phyloP scores from a whole-genome alignment of 148 eudicot genomes.

The Nyssa sinensis region DNA sequence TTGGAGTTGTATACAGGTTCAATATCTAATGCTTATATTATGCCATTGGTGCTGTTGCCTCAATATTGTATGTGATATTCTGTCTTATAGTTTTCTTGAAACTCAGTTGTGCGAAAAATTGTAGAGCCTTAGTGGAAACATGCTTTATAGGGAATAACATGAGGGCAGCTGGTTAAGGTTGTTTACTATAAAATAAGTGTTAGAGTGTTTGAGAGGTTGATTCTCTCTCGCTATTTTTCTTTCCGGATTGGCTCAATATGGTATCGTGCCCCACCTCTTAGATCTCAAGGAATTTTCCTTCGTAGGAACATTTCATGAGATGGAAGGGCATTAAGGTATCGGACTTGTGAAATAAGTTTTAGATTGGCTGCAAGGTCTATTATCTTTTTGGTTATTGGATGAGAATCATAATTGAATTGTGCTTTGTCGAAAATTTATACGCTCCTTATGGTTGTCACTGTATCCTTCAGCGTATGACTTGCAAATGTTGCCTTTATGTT shows the following conservation, averaged over 20 bases:
- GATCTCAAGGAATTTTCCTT: not conserved
- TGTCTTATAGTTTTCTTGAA: not conserved
- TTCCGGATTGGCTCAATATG: too few species aligned
- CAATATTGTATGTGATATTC: not conserved
- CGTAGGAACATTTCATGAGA: not conserved
- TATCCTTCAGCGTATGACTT: not conserved
- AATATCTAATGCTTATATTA: not conserved
- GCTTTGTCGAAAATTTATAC: not conserved
- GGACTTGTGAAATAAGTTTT: not conserved
- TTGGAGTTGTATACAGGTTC: slow-evolving; percentile 98
- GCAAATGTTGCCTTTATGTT: not conserved
- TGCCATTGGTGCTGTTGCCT: not conserved
- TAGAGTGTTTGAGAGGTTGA: not conserved
- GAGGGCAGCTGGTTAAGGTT: not conserved
- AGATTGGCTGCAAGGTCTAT: slow-evolving; percentile 6
- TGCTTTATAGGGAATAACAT: too few species aligned
- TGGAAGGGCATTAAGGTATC: not conserved
- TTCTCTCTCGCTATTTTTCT: not conserved
- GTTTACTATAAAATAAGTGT: not conserved
- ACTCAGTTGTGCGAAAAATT: not conserved
- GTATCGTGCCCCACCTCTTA: too few species aligned
- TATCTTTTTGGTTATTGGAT: not conserved
- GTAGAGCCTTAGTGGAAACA: not conserved
- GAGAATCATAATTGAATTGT: not conserved
- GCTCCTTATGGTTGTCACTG: not conserved